Evolutionary conservation across 176 grass and related monocot genomes (phyloP).

Genomic region (Oryza officinalis): DNA sequence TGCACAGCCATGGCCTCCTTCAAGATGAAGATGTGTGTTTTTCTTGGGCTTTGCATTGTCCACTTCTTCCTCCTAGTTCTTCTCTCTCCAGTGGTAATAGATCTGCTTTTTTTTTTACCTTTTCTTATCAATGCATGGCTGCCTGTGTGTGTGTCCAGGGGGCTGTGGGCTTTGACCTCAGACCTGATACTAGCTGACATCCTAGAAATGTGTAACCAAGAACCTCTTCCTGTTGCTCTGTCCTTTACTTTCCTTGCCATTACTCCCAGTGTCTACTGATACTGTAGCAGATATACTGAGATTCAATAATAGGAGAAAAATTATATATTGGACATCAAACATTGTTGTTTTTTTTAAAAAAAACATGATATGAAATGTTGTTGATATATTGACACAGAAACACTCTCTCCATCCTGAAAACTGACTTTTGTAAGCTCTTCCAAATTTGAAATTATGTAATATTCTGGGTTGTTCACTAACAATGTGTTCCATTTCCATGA

Average conservation of each 20-base stretch:
- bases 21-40: background rate
- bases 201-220: conserved; percentile 38
- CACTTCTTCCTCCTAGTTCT: conserved; percentile 35
- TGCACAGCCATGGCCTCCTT: conserved; percentile 26
- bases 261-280: background rate
- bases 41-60: conserved; percentile 57
- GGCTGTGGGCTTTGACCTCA: conserved; percentile 46
- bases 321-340: background rate
- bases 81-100: background rate
- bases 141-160: conserved; percentile 39
- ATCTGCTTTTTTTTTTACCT: conserved; percentile 40
- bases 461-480: background rate
- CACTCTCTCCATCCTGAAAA: background rate
- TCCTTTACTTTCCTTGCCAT: background rate
- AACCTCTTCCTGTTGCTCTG: background rate
- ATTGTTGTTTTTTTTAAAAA: background rate
- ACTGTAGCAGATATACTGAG: background rate
- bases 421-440: background rate
- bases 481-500: background rate
- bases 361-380: background rate
- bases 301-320: background rate
- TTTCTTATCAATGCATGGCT: conserved; percentile 59
- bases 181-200: conserved; percentile 36
- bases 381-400: background rate
- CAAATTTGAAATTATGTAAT: background rate